Evolutionary conservation across 768 basidiomycete genomes (phyloP).

Genomic region (Naganishia friedmannii): DNA sequence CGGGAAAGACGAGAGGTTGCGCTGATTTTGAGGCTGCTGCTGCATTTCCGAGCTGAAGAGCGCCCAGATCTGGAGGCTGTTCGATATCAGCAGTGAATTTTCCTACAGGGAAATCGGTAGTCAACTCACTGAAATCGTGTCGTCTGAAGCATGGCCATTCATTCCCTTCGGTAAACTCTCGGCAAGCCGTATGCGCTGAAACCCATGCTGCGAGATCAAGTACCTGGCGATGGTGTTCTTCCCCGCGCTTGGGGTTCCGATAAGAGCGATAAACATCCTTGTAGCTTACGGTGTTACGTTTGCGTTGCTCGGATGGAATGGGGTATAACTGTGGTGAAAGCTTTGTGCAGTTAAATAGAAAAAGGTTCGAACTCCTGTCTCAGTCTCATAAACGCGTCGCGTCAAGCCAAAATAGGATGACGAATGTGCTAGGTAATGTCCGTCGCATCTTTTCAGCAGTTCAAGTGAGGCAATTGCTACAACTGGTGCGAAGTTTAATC

Average conservation of each 20-base stretch:
- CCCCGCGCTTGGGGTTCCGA: slow-evolving; percentile 53
- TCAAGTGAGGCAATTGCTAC: no score
- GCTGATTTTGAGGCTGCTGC: neutral
- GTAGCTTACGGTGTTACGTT: neutral
- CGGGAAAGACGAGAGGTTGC: slow-evolving; percentile 4
- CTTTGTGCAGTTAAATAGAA: no score
- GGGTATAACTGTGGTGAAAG: no score
- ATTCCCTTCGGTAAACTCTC: no score
- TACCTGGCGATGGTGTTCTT: slow-evolving; percentile 52
- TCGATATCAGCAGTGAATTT: neutral
- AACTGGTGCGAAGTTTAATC: no score
- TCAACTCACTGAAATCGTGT: neutral
- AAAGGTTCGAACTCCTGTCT: neutral
- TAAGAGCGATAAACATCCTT: slow-evolving; percentile 53
- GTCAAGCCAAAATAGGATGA: neutral
- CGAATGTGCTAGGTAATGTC: neutral
- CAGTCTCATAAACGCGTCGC: neutral
- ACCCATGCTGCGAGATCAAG: slow-evolving; percentile 47
- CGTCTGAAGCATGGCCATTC: neutral
- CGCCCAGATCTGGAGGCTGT: slow-evolving; percentile 1
- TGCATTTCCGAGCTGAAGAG: neutral
- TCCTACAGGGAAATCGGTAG: no score
- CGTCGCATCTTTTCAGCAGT: no score
- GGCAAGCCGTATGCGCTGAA: slow-evolving; percentile 40
- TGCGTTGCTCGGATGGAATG: no score